Conservation (phyloP, 2,329 filamentous ascomycete genomes). For the Phyllosticta citriasiana region DNA sequence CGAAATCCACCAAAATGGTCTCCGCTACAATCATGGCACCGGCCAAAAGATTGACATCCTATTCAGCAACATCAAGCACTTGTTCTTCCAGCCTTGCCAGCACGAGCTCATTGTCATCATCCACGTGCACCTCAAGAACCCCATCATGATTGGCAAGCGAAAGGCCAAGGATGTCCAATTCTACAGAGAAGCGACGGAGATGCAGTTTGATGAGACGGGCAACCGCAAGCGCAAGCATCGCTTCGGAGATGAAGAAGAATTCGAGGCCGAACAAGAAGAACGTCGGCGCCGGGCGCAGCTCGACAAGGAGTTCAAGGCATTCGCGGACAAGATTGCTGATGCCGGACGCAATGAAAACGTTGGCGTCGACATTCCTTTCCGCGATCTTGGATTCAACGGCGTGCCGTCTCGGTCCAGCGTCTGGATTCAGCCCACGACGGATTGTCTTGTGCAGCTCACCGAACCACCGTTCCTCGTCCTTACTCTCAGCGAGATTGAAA, state of each 20-base stretch:
- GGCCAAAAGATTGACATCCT: conserved; percentile 80
- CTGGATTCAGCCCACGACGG: conserved; percentile 88
- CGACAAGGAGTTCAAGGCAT: conserved; percentile 90
- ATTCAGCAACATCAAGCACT: conserved; percentile 95
- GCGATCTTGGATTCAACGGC: conserved; percentile 92
- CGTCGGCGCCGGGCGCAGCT: conserved; percentile 81
- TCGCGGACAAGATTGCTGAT: conserved; percentile 95
- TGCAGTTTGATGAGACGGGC: conserved; percentile 97
- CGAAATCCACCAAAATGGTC: conserved; percentile 98
- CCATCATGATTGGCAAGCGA: conserved; percentile 96
- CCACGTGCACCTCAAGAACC: conserved; percentile 94
- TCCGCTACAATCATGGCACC: conserved; percentile 74
- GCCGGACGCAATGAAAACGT: conserved; percentile 84
- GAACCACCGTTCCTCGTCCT: conserved; percentile 95
- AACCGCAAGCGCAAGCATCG: conserved; percentile 96
- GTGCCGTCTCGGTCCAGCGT: conserved; percentile 94
- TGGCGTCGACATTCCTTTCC: conserved; percentile 92
- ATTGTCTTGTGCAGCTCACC: conserved; percentile 92
- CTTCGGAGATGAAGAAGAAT: conserved; percentile 96
- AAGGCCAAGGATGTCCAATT: conserved; percentile 99
- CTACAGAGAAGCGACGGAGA: conserved; percentile 94
- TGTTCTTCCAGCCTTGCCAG: conserved; percentile 97
- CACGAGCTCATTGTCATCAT: conserved; percentile 97
- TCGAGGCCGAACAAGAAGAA: conserved; percentile 96
- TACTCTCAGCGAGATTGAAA: conserved; percentile 89